Conservation (phyloP, 441 rosid genomes). For the Brassica hybrid region DNA sequence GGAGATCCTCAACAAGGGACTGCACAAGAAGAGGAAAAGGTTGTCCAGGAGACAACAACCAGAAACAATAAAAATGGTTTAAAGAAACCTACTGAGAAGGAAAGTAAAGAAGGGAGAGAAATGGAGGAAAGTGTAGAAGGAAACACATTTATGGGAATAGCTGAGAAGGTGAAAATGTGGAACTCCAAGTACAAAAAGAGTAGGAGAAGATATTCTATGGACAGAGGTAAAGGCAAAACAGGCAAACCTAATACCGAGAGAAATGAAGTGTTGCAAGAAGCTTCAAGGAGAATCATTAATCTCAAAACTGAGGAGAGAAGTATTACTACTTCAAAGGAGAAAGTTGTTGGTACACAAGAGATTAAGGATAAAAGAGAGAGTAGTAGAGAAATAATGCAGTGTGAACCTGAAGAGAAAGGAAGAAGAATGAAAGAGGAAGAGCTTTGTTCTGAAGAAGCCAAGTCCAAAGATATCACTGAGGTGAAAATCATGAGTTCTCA, state of each 20-base stretch:
- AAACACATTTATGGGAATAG: conserved; percentile 37
- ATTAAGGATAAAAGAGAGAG: conserved; percentile 3
- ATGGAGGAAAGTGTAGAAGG: conserved; percentile 14
- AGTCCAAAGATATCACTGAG: conserved; percentile 10
- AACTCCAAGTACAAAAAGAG: conserved; percentile 37
- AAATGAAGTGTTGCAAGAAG: conserved; percentile 33
- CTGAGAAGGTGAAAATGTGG: conserved; percentile 46
- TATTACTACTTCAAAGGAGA: conserved; percentile 25
- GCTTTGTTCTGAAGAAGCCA: conserved; percentile 8
- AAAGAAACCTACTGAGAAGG: conserved; percentile 31
- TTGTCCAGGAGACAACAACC: background rate
- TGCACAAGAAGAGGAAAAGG: conserved; percentile 1
- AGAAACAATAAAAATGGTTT: background rate
- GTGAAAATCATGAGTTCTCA: conserved; percentile 19
- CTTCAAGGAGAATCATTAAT: conserved; percentile 39
- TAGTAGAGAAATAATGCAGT: background rate
- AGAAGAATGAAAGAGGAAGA: conserved; percentile 15
- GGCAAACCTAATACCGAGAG: background rate
- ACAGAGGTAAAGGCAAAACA: conserved; percentile 9
- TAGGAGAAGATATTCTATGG: conserved; percentile 19
- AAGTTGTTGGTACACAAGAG: conserved; percentile 1
- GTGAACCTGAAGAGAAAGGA: conserved; percentile 20
- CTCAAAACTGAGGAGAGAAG: conserved; percentile 35
- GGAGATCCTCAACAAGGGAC: background rate
- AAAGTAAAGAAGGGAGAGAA: conserved; percentile 9